Evolutionary conservation across 116 monocot genomes (phyloP).

Genomic region (Posidonia oceanica): DNA sequence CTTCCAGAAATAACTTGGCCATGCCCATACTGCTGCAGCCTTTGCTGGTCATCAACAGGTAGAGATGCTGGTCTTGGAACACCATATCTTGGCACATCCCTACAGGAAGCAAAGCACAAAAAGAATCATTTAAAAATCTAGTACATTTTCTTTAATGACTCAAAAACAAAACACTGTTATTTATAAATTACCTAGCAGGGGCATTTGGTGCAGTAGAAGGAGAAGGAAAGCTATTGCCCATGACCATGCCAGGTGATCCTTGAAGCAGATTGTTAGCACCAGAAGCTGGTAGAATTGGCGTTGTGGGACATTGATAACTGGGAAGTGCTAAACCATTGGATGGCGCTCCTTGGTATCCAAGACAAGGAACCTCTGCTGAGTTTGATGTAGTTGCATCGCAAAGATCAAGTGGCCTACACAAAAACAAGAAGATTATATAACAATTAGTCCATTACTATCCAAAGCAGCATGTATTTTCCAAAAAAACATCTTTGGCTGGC

Average conservation of each 20-base stretch:
- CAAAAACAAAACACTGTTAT: background rate
- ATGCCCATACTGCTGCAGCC: slow-evolving; percentile 51
- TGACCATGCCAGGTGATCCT: slow-evolving; percentile 56
- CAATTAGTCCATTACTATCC: background rate
- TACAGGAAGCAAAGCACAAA: slow-evolving; percentile 12
- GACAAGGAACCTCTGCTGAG: slow-evolving; percentile 32
- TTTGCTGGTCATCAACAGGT: slow-evolving; percentile 70
- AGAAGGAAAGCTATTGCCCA: slow-evolving; percentile 46
- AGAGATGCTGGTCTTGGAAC: slow-evolving; percentile 45
- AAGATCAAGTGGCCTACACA: slow-evolving; percentile 78
- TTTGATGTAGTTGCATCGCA: slow-evolving; percentile 46
- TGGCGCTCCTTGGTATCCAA: slow-evolving; percentile 60
- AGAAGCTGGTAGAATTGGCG: slow-evolving; percentile 47
- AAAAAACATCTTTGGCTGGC: background rate
- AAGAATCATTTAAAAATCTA: slow-evolving; percentile 2
- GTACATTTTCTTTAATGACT: background rate
- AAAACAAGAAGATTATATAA: background rate
- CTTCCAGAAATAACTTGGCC: slow-evolving; percentile 58
- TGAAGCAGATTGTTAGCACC: slow-evolving; percentile 35
- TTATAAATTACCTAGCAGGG: slow-evolving; percentile 46
- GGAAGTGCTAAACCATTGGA: slow-evolving; percentile 35
- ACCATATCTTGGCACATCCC: slow-evolving; percentile 62
- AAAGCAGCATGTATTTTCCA: background rate
- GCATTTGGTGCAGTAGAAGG: slow-evolving; percentile 39
- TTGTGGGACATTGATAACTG: slow-evolving; percentile 38